Evolutionary conservation across 202 grass and related monocot genomes (phyloP).

Genomic region (Setaria italica): DNA sequence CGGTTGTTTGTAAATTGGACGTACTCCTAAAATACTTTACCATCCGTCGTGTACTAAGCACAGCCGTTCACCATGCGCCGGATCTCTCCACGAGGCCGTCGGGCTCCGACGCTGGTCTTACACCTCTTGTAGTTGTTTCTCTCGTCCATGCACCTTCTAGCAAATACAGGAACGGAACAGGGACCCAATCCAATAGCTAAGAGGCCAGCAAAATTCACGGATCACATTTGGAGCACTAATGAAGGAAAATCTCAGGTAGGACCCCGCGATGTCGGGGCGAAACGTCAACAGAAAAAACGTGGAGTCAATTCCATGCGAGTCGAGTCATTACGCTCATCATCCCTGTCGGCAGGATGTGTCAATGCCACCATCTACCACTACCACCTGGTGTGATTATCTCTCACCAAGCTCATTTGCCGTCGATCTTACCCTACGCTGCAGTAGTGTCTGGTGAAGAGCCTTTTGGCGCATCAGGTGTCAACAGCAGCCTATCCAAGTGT

Average conservation of each 20-base stretch:
- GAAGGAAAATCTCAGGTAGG: neutral
- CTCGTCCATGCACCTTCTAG: no score
- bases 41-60: no score
- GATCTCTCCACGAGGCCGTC: no score
- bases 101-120: no score
- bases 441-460: neutral
- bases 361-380: neutral
- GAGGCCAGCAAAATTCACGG: neutral
- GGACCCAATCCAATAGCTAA: no score
- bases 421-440: neutral
- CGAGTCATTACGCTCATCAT: neutral
- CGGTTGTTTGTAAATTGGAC: no score
- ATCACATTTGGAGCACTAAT: no score
- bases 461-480: neutral
- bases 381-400: neutral
- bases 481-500: neutral
- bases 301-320: neutral
- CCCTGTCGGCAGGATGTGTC: constrained; percentile 20
- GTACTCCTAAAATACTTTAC: no score
- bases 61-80: no score
- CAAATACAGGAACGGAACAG: no score
- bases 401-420: neutral
- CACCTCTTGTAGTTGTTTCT: no score
- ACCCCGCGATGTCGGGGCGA: neutral
- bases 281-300: neutral